These are phyloP conservation scores for Massospora cicadina DNA, from an alignment of 371 early-diverging fungal species.

Conservation along the genomic window DNA sequence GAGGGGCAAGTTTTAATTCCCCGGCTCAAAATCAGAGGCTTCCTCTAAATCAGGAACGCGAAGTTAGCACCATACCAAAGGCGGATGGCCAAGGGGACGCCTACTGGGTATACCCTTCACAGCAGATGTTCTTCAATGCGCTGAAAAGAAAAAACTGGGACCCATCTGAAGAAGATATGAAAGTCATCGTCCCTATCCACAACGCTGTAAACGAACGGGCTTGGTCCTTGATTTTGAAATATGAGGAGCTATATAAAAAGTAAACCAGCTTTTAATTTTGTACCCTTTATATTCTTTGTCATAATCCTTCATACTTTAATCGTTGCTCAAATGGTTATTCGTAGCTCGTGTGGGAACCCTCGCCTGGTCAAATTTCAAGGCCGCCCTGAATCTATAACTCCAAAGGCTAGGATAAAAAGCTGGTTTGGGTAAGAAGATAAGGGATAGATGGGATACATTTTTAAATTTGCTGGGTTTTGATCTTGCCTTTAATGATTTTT, in stretches of 20 bases:
- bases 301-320: too few species aligned
- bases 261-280: conserved; percentile 18
- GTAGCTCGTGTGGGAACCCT: conserved; percentile 8
- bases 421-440: conserved; percentile 10
- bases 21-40: not conserved
- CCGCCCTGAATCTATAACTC: conserved; percentile 7
- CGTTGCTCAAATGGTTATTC: not conserved
- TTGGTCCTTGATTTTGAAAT: conserved; percentile 83
- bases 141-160: conserved; percentile 85
- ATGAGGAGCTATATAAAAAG: conserved; percentile 67
- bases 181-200: conserved; percentile 90
- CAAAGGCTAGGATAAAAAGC: conserved; percentile 10
- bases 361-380: conserved; percentile 11
- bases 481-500: not conserved
- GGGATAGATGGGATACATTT: not conserved
- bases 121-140: conserved; percentile 92
- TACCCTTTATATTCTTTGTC: too few species aligned
- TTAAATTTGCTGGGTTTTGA: not conserved
- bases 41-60: conserved; percentile 16
- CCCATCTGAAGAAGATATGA: conserved; percentile 73
- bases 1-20: not conserved
- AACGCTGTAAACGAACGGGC: conserved; percentile 91
- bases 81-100: conserved; percentile 13
- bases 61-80: conserved; percentile 39
- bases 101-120: conserved; percentile 88